phyloP scores from a whole-genome alignment of 768 basidiomycete genomes.

The Neoboletus subvelutipes region DNA sequence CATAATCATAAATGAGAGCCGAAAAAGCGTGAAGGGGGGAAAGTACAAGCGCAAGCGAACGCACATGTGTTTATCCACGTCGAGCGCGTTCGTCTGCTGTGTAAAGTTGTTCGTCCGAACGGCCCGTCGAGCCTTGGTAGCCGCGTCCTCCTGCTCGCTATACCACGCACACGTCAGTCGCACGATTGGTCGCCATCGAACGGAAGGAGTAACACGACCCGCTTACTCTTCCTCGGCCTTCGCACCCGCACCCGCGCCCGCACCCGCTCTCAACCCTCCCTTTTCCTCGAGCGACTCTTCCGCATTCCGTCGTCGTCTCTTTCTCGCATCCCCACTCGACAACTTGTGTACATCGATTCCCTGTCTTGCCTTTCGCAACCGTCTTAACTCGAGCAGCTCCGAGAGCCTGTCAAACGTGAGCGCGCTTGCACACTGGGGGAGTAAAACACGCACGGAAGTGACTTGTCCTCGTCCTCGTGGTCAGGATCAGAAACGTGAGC shows the following conservation, averaged over 20 bases:
- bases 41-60: constrained; percentile 33
- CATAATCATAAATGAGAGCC: not conserved
- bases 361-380: constrained; percentile 64
- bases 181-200: not conserved
- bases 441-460: constrained; percentile 47
- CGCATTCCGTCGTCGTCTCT: constrained; percentile 57
- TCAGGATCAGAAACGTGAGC: constrained; percentile 10
- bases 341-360: constrained; percentile 88
- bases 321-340: constrained; percentile 78
- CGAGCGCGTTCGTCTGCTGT: constrained; percentile 91
- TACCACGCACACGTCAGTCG: not conserved
- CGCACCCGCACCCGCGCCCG: constrained; percentile 24
- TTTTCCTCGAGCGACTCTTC: constrained; percentile 44
- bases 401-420: constrained; percentile 50
- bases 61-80: constrained; percentile 98
- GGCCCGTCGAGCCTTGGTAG: constrained; percentile 68
- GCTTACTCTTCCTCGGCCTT: constrained; percentile 52
- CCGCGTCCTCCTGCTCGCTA: constrained; percentile 64
- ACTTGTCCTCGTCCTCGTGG: constrained; percentile 32
- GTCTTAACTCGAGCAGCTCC: constrained; percentile 83
- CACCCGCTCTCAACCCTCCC: constrained; percentile 58
- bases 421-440: not conserved
- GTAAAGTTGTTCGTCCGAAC: constrained; percentile 93
- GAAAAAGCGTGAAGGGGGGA: too few relatives aligned
- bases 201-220: not conserved